These are phyloP conservation scores for Bidens hawaiensis DNA, from an alignment of 140 eudicot species.

Conservation along the genomic window DNA sequence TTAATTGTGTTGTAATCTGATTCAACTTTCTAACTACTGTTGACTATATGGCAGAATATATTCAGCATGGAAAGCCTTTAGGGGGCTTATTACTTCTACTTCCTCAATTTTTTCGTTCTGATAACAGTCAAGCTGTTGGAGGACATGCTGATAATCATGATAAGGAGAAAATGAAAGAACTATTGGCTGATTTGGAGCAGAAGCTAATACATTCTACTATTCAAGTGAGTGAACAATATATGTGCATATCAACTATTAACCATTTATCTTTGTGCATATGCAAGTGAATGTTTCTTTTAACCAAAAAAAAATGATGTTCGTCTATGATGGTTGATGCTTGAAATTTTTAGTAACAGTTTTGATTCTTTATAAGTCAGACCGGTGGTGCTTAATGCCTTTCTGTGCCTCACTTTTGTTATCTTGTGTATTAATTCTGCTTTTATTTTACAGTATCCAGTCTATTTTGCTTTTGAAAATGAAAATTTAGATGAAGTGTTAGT, in stretches of 20 bases:
- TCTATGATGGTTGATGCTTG: constrained; percentile 12
- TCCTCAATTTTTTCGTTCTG: constrained; percentile 57
- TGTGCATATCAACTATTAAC: neutral
- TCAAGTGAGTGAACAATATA: no score
- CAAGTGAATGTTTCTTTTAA: no score
- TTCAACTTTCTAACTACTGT: constrained; percentile 5
- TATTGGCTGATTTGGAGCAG: no score
- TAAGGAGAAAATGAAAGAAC: constrained; percentile 32
- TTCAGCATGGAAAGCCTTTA: constrained; percentile 74
- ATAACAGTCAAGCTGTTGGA: no score
- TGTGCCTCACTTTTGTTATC: neutral
- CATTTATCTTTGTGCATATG: constrained; percentile 8
- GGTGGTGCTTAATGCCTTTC: constrained; percentile 7
- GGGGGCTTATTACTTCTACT: constrained; percentile 85
- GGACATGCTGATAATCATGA: constrained; percentile 33
- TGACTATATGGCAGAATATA: constrained; percentile 54
- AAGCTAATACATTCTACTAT: no score
- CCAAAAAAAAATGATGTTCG: neutral
- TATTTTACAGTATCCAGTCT: no score
- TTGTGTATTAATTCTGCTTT: neutral
- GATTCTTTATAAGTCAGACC: neutral
- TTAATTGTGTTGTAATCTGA: constrained; percentile 11
- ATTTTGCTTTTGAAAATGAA: constrained; percentile 87
- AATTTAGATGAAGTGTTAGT: constrained; percentile 61
- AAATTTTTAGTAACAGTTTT: neutral